These are phyloP conservation scores for Apophysomyces variabilis DNA, from an alignment of 371 early-diverging fungal species.

Conservation along the genomic window DNA sequence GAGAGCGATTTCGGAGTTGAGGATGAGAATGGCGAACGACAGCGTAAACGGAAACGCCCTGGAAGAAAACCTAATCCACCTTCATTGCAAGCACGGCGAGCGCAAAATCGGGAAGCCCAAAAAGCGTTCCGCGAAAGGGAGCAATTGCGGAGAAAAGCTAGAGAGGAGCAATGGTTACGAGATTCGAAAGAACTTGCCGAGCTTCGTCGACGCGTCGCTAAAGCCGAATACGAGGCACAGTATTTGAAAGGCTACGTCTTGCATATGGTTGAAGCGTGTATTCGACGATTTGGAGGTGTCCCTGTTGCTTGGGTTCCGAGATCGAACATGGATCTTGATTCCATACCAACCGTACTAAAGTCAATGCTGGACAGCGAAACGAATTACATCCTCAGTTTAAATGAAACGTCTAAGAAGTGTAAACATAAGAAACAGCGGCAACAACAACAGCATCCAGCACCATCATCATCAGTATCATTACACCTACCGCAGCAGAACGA, in stretches of 20 bases:
- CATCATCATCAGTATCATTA: no score
- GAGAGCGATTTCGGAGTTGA: conserved; percentile 43
- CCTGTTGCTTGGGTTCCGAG: conserved; percentile 20
- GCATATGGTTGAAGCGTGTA: conserved; percentile 28
- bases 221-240: conserved; percentile 39
- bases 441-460: no score
- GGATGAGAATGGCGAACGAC: conserved; percentile 35
- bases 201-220: conserved; percentile 25
- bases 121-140: conserved; percentile 44
- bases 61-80: conserved; percentile 51
- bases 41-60: conserved; percentile 44
- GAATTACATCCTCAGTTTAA: no score
- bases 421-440: no score
- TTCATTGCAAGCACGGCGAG: conserved; percentile 49
- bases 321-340: neutral
- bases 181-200: conserved; percentile 29
- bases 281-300: conserved; percentile 36
- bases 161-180: conserved; percentile 27
- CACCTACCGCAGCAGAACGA: neutral
- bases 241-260: conserved; percentile 43
- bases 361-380: no score
- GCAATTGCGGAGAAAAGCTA: conserved; percentile 30
- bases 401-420: no score
- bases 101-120: conserved; percentile 47
- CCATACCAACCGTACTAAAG: neutral